These are phyloP conservation scores for Gamarada debralockiae DNA, from an alignment of 495 filamentous ascomycete genomes.

Conservation along the genomic window DNA sequence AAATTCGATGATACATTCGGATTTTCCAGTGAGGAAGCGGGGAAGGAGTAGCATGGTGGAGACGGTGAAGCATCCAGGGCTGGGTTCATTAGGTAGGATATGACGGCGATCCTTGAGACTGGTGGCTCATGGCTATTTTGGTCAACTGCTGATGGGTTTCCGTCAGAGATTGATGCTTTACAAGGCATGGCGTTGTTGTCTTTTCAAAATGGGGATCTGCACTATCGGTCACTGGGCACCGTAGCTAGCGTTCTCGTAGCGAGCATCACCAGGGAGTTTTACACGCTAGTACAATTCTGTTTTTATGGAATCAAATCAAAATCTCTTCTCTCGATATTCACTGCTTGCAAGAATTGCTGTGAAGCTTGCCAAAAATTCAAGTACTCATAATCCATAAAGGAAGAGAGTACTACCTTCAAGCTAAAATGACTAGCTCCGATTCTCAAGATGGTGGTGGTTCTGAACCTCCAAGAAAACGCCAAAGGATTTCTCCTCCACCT, in stretches of 20 bases:
- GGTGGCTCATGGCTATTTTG: too few relatives aligned
- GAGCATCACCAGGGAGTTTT: neutral
- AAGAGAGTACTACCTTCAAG: neutral
- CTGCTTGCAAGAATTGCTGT: neutral
- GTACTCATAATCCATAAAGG: neutral
- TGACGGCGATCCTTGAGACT: too few relatives aligned
- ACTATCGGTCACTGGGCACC: too few relatives aligned
- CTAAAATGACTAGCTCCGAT: slow-evolving; percentile 10
- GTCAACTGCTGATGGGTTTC: too few relatives aligned
- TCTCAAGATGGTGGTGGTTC: neutral
- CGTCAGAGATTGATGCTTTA: too few relatives aligned
- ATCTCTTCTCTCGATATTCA: neutral
- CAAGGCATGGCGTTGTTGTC: too few relatives aligned
- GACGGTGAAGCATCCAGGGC: too few relatives aligned
- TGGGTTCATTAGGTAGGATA: too few relatives aligned
- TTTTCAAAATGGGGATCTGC: too few relatives aligned
- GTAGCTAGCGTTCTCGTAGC: neutral
- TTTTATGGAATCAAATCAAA: neutral
- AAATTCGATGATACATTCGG: neutral
- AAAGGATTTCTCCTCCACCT: neutral
- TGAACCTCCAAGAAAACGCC: neutral
- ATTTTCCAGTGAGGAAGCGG: too few relatives aligned
- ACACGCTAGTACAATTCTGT: neutral
- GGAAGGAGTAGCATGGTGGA: too few relatives aligned
- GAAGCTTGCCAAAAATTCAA: neutral